Base-by-base conservation (phyloP, 2,329 filamentous ascomycete species). In the Rosellinia necatrix region DNA sequence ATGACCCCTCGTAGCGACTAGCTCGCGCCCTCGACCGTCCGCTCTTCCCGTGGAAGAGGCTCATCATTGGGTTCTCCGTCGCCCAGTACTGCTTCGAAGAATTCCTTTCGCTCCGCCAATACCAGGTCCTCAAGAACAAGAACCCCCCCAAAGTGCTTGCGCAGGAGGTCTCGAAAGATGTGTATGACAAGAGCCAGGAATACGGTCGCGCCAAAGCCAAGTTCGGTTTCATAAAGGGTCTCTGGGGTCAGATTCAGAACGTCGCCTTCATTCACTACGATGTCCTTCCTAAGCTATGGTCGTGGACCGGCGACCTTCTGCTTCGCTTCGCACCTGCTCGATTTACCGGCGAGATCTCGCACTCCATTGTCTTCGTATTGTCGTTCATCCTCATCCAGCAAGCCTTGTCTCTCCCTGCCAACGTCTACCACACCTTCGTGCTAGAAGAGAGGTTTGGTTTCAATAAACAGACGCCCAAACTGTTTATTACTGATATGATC, bases 391-490 rank as follows among this genome's bases (percentile, higher is more conserved):
- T 96, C 68, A 83, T 96, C 67, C 89, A 92, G 66, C 91, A 93
- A 68, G 64, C 90, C 52, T 76, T 96, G 61, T 89, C 87, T 54
- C 78, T 97, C 49, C 94, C 94, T 3, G 83, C 87, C 58, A 89
- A 86, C 52, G 86, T 97, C 74, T 99, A 97, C 80, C 87, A 92
- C 76, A 94, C 91, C 10, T 99, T 99, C 70, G 90, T 97, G 43
- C 81, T 99, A 53, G 94, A 99, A 75, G 92, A 97, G 76, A 90
- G 91, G 71, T 99, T 96, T 68, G 94, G 94, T 46, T 99, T 99
- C 84, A 99, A 99, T 77, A 99, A 99, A 79, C 92, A 96, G 81
- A 97, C 94, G 0, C 78, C 91, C 52, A 87, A 86, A 73, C 81
- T 97, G 25, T 99, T 93, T 81, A 71, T 97, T 49, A 90, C 85